Evolutionary conservation across 345 rosid species (phyloP), one percentile per base, ranked within the genome.

Genomic region (Litchi chinensis): DNA sequence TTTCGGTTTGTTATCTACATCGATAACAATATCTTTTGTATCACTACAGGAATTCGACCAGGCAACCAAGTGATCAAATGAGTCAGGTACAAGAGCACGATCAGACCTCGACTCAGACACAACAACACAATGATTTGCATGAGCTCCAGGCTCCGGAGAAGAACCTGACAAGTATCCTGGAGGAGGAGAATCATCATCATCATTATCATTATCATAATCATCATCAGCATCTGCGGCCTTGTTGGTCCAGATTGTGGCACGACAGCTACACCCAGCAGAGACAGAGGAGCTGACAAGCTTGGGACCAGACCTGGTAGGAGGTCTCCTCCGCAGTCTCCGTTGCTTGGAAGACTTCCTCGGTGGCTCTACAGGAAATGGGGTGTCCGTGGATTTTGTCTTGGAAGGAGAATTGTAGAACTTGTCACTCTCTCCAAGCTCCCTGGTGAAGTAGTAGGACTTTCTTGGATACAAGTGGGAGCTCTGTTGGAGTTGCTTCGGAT

Each of bases 31-130:
- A 41, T 72, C 84, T 28, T 76, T 80, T 5, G 73, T 73, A 57
- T 78, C 69, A 75, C 68, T 68, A 70, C 84, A 77, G 43, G 89
- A 85, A 68, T 80, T 85, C 18, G 87, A 87, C 85, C 74, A 84
- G 12, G 88, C 80, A 54, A 85, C 81, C 91, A 73, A 79, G 40
- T 86, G 54, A 57, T 79, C 79, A 70, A 84, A 82, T 28, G 89
- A 82, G 1, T 83, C 84, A 0, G 87, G 76, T 4, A 88, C 73
- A 41, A 95, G 94, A 62, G 85, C 82, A 28, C 85, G 81, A 81
- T 93, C 98, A 10, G 88, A 85, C 84, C 95, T 85, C 87, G 85
- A 85, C 57, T 92, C 94, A 12, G 91, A 90, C 8, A 88, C 82
- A 46, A 46, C 37, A 4, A 46, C 50, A 46, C 10, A 11, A 65